Evolutionary conservation across 2,329 filamentous ascomycete genomes (phyloP).

Genomic region (Alternaria metachromatica): DNA sequence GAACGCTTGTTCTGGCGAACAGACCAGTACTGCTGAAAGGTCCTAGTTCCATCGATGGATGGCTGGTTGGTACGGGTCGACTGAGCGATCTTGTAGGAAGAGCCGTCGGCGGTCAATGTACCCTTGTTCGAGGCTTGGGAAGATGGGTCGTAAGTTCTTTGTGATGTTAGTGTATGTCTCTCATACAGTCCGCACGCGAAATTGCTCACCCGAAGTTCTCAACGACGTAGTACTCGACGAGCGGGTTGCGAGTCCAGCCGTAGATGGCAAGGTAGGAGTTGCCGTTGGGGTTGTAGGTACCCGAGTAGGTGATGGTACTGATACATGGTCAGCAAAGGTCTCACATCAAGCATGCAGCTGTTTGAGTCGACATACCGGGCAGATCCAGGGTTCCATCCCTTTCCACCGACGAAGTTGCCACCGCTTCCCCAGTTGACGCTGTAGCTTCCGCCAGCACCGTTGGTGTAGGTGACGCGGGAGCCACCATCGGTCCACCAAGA

Average conservation of each 20-base stretch:
- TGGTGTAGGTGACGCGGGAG: slow-evolving; percentile 62
- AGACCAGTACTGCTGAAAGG: slow-evolving; percentile 62
- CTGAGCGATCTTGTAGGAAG: slow-evolving; percentile 41
- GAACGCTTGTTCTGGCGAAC: slow-evolving; percentile 42
- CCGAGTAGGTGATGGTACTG: slow-evolving; percentile 46
- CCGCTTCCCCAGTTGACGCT: slow-evolving; percentile 58
- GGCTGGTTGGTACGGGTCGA: slow-evolving; percentile 51
- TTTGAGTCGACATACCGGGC: slow-evolving; percentile 51
- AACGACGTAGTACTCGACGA: slow-evolving; percentile 61
- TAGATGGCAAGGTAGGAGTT: slow-evolving; percentile 62
- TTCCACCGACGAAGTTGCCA: slow-evolving; percentile 65
- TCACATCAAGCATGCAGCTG: neutral
- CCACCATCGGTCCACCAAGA: slow-evolving; percentile 65
- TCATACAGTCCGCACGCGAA: neutral
- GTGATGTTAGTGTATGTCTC: neutral
- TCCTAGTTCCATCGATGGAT: slow-evolving; percentile 58
- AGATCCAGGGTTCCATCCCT: slow-evolving; percentile 64
- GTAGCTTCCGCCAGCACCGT: slow-evolving; percentile 60
- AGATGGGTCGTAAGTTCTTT: slow-evolving; percentile 55
- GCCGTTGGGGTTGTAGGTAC: slow-evolving; percentile 42
- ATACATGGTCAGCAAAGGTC: neutral
- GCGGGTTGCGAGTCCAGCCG: slow-evolving; percentile 62
- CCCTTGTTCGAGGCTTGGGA: slow-evolving; percentile 51
- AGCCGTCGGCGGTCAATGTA: slow-evolving; percentile 39
- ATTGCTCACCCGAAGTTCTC: slow-evolving; percentile 56